Base-by-base conservation (phyloP, 352 stramenopile genomes). In the Hyphochytrium catenoides region DNA sequence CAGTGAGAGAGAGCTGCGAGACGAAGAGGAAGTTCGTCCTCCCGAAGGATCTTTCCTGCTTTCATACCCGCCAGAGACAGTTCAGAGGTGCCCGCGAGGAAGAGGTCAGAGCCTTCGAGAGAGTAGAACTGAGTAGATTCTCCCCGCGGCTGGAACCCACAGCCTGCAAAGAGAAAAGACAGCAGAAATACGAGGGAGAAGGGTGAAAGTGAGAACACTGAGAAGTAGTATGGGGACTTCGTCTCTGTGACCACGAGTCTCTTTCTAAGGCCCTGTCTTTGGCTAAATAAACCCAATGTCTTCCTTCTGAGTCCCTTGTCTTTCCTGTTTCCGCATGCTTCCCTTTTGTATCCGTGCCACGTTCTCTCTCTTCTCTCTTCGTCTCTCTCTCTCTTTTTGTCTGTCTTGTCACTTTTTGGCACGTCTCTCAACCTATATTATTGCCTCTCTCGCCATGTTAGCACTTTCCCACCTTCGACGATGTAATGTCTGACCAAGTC, bases 111-210 rank as follows among this genome's bases (percentile, higher is more conserved):
- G 46, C 78, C 68, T 3, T 58, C 57, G 29, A 86, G 57, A 18
- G 60, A 74, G 46, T 88, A 88, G 34, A 86, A 75, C 46, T 88
- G 69, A 39, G 68, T 77, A 11, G 65, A 64, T 12, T 84, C 69
- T 4, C 65, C 73, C 24, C 73, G 66, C 7, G 73, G 71, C 47
- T 86, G 67, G 41, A 83, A 86, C 20, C 73, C 50, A 30, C 47
- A 54, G 0, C n/a, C n/a, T n/a, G n/a, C n/a, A n/a, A 33, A 40
- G 5, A 31, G 11, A 20, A 1, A 9, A 21, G 22, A 31, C 20
- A 16, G 29, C 9, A 24, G 27, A 8, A 21, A 38, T 31, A 38
- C 32, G 12, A 11, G 30, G 19, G 30, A 34, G 16, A 24, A 8
- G n/a, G 7, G 16, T 25, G 7, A 25, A 0, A 19, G 30, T n/a